These are phyloP conservation scores for Apophysomyces trapeziformis DNA, from an alignment of 371 early-diverging fungal genomes.

Conservation along the genomic window DNA sequence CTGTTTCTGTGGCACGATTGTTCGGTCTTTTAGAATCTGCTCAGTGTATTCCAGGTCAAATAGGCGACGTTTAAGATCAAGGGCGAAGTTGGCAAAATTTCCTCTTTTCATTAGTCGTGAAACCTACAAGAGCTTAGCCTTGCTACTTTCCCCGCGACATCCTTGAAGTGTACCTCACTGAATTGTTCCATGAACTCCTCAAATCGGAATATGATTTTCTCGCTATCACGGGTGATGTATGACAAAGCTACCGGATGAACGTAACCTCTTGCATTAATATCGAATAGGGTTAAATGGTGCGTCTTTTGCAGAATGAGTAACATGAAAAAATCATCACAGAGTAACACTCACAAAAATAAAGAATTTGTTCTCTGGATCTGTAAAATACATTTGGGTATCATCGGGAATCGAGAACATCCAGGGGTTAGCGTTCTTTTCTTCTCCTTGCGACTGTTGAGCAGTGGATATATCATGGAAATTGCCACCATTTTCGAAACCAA, in stretches of 20 bases:
- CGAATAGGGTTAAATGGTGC: conserved; percentile 63
- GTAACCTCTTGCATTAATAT: conserved; percentile 64
- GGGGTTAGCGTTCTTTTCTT: conserved; percentile 10
- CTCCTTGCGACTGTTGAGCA: conserved; percentile 4
- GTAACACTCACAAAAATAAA: conserved; percentile 56
- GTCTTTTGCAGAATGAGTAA: conserved; percentile 39
- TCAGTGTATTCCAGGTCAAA: conserved; percentile 60
- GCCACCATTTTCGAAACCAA: conserved; percentile 12
- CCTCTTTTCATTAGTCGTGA: conserved; percentile 59
- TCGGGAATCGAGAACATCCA: conserved; percentile 57
- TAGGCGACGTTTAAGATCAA: conserved; percentile 54
- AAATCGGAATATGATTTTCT: conserved; percentile 54
- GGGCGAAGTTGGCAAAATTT: conserved; percentile 58
- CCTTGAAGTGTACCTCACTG: conserved; percentile 26
- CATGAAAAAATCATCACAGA: conserved; percentile 1
- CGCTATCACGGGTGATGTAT: conserved; percentile 57
- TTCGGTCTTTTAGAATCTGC: background rate
- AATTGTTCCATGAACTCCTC: conserved; percentile 50
- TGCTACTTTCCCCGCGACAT: background rate
- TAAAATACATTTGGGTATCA: conserved; percentile 62
- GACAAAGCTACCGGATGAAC: conserved; percentile 64
- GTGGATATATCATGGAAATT: background rate
- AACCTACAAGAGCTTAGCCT: conserved; percentile 23
- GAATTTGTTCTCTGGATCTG: conserved; percentile 54
- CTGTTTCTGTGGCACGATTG: background rate